Base-by-base conservation (phyloP, 371 early-diverging fungal species). In the Actinomortierella wolfii region DNA sequence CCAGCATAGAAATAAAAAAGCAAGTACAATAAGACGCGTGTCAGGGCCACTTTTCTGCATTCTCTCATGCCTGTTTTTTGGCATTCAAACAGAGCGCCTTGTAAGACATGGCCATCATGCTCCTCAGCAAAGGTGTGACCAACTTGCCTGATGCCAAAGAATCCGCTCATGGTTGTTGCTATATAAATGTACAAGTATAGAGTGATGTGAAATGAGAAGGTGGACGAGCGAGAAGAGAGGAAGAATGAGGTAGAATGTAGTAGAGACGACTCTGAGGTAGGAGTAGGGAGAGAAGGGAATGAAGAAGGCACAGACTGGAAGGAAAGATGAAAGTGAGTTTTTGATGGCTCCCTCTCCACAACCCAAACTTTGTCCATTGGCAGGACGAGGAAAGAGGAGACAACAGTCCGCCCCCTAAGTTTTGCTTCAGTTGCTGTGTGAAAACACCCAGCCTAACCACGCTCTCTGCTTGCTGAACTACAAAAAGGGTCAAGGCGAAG, bases 131-230 rank as follows among this genome's bases (percentile, higher is more conserved):
- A 21, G 47, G 7, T 29, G 25, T 45, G 29, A 14, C 26, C 15
- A 28, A 34, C 47, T 54, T 56, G 65, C 73, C 66, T 66, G 59
- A 71, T 65, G 67, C 56, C 66, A 51, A 71, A 71, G 63, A 71
- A 71, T 24, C 66, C 54, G 50, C 73, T 66, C 73, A 71, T 71
- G 62, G n/a, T 59, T 21, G 18, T 28, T 18, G 8, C 20, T 11
- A 21, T 9, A 24, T 21, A 21, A 8, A 17, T 45, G 21, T 8
- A 5, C 21, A 8, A 24, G 8, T 18, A 21, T 11, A 21, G 47
- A 47, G 47, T 21, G 47, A 47, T 18, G 24, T 4, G 15, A 45
- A 45, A 18, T 41, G 44, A 3, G 44, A 44, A 44, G 20, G 44
- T n/a, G 44, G 20, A 20, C 15, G 13, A 44, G 44, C 15, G 44